Base-by-base conservation (phyloP, 2,329 filamentous ascomycete genomes). In the Aspergillus tamarii region DNA sequence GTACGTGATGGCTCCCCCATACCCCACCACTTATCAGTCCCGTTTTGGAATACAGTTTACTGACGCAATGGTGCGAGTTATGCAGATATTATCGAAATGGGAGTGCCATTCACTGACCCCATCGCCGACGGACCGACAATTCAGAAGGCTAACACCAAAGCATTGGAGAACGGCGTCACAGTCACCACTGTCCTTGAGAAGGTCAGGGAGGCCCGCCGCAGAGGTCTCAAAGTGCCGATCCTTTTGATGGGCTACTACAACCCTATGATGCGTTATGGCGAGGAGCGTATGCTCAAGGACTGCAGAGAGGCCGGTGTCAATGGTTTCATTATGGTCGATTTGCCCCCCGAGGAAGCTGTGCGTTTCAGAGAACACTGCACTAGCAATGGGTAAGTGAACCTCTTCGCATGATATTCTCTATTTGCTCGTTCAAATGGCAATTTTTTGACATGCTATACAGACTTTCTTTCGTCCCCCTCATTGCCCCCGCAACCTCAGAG, bases 161-260 rank as follows among this genome's bases (percentile, higher is more conserved):
- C 95, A 45, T 88, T 99, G 53, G 82, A 89, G 72, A 94, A 99
- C 83, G 93, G 93, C 65, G 92, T 98, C 67, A 96, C 90, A 12
- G 91, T 96, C 66, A 84, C 87, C 69, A 88, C 87, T 59, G 91
- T 92, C 19, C 85, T 99, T 46, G 85, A 91, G 73, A 94, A 97
- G 85, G 90, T 97, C 65, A 89, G 90, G 71, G 87, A 91, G 66
- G 93, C 94, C 54, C 87, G 95, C 73, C 85, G 86, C 70, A 86
- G 85, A 66, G 95, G 95, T 48, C 84, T 98, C 61, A 89, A 86
- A 73, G 88, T 90, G 0, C 95, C 95, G 0, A 87, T 99, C 48
- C 82, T 99, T 75, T 87, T 99, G 69, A 99, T 99, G 95, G 95
- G 95, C 73, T 99, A 99, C 86, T 99, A 97, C 83, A 99, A 99